Percentiles rank a stretch among this genome's conserved stretches.
Evolutionary conservation across 2,329 filamentous ascomycete species (phyloP).

Genomic region (Verticillium zaregamsianum): DNA sequence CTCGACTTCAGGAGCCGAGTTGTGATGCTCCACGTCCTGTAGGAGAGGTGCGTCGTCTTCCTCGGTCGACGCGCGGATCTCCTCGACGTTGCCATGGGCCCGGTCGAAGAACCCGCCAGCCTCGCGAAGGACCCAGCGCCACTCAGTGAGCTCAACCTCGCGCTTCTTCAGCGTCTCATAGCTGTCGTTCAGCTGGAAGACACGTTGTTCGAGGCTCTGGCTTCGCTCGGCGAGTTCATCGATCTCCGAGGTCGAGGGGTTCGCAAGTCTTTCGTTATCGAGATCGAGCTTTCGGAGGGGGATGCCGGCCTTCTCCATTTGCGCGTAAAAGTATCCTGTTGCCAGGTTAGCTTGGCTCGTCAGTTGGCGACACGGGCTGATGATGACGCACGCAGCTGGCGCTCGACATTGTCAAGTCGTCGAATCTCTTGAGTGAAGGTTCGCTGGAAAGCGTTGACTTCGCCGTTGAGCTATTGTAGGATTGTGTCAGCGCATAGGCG

Average conservation of each 20-base stretch:
- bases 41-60: conserved; percentile 92
- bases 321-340: conserved; percentile 83
- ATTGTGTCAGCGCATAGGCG: conserved; percentile 1
- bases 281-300: conserved; percentile 86
- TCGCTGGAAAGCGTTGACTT: conserved; percentile 90
- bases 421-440: conserved; percentile 98
- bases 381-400: conserved; percentile 77
- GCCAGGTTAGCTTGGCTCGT: conserved; percentile 22
- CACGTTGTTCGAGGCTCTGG: conserved; percentile 86
- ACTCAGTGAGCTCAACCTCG: conserved; percentile 94
- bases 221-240: conserved; percentile 92
- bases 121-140: conserved; percentile 96
- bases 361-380: conserved; percentile 1
- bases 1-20: conserved; percentile 62
- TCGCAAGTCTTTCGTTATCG: conserved; percentile 79
- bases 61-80: conserved; percentile 86
- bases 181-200: conserved; percentile 91
- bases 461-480: conserved; percentile 72
- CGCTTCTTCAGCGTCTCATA: conserved; percentile 98
- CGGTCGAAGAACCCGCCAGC: conserved; percentile 96
- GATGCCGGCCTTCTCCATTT: conserved; percentile 93
- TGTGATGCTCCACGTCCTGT: conserved; percentile 85
- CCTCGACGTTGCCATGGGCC: conserved; percentile 82
- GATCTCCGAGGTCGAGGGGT: conserved; percentile 89
- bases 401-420: conserved; percentile 94